These are phyloP conservation scores for Acacia acuminata DNA, from an alignment of 306 rosid species.

Conservation along the genomic window DNA sequence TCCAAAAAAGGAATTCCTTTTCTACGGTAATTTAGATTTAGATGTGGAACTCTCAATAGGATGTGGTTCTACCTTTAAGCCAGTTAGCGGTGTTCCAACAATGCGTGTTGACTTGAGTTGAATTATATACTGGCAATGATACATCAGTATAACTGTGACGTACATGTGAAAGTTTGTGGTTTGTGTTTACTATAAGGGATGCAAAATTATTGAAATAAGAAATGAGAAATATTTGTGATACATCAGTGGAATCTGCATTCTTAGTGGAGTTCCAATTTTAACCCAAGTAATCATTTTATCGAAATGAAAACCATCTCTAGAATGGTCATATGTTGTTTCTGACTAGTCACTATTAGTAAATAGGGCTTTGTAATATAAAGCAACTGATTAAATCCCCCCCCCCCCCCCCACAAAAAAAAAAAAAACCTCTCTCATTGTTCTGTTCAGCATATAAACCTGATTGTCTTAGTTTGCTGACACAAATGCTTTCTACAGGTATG, in stretches of 20 bases:
- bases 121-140: not conserved
- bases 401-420: not conserved
- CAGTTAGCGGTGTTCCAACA: not conserved
- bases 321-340: slow-evolving; percentile 2
- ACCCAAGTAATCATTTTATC: not conserved
- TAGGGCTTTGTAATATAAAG: slow-evolving; percentile 13
- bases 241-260: not conserved
- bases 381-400: not conserved
- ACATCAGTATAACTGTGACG: not conserved
- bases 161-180: not conserved
- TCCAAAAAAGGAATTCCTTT: not conserved
- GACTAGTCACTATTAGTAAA: not conserved
- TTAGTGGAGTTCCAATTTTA: not conserved
- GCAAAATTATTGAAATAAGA: not conserved
- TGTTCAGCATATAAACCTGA: not conserved
- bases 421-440: not conserved
- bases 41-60: not conserved
- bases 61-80: not conserved
- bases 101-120: not conserved
- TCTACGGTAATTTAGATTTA: not conserved
- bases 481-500: slow-evolving; percentile 58
- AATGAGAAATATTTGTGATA: not conserved
- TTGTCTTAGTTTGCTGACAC: slow-evolving; percentile 33
- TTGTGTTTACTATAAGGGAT: not conserved
- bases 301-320: not conserved